Conservation (phyloP, 2,329 filamentous ascomycete genomes). For the Fusarium protoensiforme region DNA sequence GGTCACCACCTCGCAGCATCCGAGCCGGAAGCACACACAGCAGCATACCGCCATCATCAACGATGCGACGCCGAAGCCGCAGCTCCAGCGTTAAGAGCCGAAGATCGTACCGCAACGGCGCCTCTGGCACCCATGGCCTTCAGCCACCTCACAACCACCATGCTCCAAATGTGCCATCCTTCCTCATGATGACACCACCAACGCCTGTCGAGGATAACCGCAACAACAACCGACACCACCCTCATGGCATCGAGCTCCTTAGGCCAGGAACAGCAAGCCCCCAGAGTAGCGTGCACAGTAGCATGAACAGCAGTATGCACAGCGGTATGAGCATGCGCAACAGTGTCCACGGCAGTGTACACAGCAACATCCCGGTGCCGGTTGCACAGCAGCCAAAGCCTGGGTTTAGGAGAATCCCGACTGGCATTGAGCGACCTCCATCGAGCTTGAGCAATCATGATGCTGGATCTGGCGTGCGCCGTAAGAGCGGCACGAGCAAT, state of each 20-base stretch:
- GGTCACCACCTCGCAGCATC: slow-evolving; percentile 66
- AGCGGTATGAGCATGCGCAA: slow-evolving; percentile 18
- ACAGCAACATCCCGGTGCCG: slow-evolving; percentile 26
- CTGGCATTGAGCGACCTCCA: slow-evolving; percentile 42
- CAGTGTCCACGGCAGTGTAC: slow-evolving; percentile 31
- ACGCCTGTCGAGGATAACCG: slow-evolving; percentile 51
- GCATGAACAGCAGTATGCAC: slow-evolving; percentile 33
- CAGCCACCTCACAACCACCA: slow-evolving; percentile 31
- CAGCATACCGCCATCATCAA: slow-evolving; percentile 56
- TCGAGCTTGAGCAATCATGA: slow-evolving; percentile 48
- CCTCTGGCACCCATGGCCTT: slow-evolving; percentile 35
- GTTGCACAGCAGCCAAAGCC: slow-evolving; percentile 28
- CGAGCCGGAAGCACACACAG: slow-evolving; percentile 60
- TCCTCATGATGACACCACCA: slow-evolving; percentile 60
- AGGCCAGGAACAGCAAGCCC: slow-evolving; percentile 49
- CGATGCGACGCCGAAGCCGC: slow-evolving; percentile 57
- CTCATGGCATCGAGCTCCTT: slow-evolving; percentile 46
- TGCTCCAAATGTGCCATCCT: slow-evolving; percentile 50
- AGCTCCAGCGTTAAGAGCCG: slow-evolving; percentile 64
- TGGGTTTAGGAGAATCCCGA: slow-evolving; percentile 38
- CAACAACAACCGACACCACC: slow-evolving; percentile 26
- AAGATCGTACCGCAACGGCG: slow-evolving; percentile 54
- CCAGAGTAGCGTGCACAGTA: slow-evolving; percentile 32
- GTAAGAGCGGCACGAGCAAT: slow-evolving; percentile 45
- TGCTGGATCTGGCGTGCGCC: slow-evolving; percentile 35